Conservation (phyloP, 176 grass and related monocot genomes). For the Metroxylon sagu region DNA sequence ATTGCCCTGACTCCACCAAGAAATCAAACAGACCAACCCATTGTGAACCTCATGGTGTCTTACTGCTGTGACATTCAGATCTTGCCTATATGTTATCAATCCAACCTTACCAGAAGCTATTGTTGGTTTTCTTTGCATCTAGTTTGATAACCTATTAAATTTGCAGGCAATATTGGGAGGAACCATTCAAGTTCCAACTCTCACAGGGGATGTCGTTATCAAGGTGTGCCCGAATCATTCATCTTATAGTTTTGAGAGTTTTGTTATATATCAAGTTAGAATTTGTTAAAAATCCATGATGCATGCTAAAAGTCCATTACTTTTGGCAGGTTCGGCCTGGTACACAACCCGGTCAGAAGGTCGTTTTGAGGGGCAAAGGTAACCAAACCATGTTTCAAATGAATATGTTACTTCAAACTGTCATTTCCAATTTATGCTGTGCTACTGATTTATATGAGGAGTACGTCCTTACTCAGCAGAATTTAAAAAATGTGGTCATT, state of each 20-base stretch:
- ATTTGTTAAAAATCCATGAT: background rate
- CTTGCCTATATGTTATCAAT: background rate
- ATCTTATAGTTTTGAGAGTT: background rate
- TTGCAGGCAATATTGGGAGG: slow-evolving; percentile 78
- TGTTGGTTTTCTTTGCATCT: slow-evolving; percentile 8
- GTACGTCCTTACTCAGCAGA: background rate
- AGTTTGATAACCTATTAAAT: slow-evolving; percentile 25
- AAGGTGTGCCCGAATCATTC: slow-evolving; percentile 31
- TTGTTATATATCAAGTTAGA: background rate
- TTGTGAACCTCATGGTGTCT: too few relatives aligned
- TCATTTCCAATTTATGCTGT: background rate
- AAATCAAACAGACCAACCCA: too few relatives aligned
- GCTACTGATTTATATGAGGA: background rate
- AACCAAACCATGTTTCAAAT: background rate
- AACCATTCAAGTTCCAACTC: slow-evolving; percentile 63
- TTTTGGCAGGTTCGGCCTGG: slow-evolving; percentile 64
- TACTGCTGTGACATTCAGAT: too few relatives aligned
- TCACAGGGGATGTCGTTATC: slow-evolving; percentile 82
- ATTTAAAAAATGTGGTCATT: background rate
- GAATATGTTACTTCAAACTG: too few relatives aligned
- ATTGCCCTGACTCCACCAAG: too few relatives aligned
- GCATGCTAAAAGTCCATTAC: background rate
- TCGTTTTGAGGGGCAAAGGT: slow-evolving; percentile 84
- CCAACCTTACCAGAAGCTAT: background rate
- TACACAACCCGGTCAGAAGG: slow-evolving; percentile 84